phyloP scores from a whole-genome alignment of 106 monocot species.

The Alisma plantagoaquatica region DNA sequence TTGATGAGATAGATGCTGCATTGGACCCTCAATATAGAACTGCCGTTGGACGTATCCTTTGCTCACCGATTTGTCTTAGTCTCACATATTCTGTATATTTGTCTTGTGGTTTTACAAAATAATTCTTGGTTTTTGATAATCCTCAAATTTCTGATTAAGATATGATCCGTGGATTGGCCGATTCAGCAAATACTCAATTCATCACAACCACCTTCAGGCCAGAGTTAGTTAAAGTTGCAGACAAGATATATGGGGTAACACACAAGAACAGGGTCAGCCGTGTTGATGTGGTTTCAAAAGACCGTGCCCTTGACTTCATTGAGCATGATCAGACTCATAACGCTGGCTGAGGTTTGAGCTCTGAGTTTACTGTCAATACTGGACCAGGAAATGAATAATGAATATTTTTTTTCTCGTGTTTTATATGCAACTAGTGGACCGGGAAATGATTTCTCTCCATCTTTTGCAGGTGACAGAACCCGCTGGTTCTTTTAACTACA shows the following conservation, averaged over 20 bases:
- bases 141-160: constrained; percentile 32
- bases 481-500: too few species aligned
- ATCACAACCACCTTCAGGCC: constrained; percentile 92
- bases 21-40: constrained; percentile 97
- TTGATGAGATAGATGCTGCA: constrained; percentile 99
- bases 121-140: constrained; percentile 2
- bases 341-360: too few species aligned
- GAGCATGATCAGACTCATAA: constrained; percentile 63
- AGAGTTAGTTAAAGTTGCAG: constrained; percentile 92
- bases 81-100: neutral
- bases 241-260: constrained; percentile 96
- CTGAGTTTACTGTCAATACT: too few species aligned
- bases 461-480: too few species aligned
- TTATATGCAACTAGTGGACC: too few species aligned
- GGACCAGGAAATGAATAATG: too few species aligned
- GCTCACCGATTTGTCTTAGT: neutral
- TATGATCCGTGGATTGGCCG: constrained; percentile 94
- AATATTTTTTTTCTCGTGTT: too few species aligned
- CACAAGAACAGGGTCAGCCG: constrained; percentile 94
- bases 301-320: constrained; percentile 90
- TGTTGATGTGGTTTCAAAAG: constrained; percentile 77
- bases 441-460: too few species aligned
- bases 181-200: constrained; percentile 89
- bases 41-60: constrained; percentile 93
- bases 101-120: neutral